Conservation (phyloP, 2,329 filamentous ascomycete species). For the Sarocladium brachiariae region DNA sequence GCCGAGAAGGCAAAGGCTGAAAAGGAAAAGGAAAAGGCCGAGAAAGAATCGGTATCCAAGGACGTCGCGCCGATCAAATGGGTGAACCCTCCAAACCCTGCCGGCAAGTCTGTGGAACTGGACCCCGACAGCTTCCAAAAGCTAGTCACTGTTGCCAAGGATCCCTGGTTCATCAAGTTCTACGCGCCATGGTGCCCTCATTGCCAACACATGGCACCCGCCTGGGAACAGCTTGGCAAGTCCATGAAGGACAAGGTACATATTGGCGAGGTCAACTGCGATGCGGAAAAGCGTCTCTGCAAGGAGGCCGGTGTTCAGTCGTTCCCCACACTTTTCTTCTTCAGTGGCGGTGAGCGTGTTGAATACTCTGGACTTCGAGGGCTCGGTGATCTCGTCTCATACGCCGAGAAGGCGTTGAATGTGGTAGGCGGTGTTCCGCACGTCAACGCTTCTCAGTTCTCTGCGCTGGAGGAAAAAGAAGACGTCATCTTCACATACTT, state of each 20-base stretch:
- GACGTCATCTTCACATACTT: slow-evolving; percentile 97
- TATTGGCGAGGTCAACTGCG: slow-evolving; percentile 93
- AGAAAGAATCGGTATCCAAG: neutral
- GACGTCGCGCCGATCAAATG: neutral
- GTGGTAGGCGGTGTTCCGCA: slow-evolving; percentile 71
- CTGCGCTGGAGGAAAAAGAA: slow-evolving; percentile 81
- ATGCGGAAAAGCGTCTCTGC: slow-evolving; percentile 78
- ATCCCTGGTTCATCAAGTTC: slow-evolving; percentile 98
- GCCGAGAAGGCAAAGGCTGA: slow-evolving; percentile 20
- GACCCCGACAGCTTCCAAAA: slow-evolving; percentile 81
- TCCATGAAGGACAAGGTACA: slow-evolving; percentile 88
- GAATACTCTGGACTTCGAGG: slow-evolving; percentile 92
- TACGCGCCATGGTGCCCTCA: slow-evolving; percentile 97
- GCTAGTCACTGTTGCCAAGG: slow-evolving; percentile 75
- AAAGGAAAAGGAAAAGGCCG: slow-evolving; percentile 24
- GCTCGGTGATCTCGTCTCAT: slow-evolving; percentile 81
- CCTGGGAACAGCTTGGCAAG: slow-evolving; percentile 82
- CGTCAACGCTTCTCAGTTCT: slow-evolving; percentile 69
- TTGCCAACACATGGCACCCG: slow-evolving; percentile 86
- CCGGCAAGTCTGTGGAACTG: slow-evolving; percentile 68
- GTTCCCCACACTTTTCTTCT: slow-evolving; percentile 89
- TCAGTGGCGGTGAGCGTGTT: slow-evolving; percentile 82
- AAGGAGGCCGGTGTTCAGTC: slow-evolving; percentile 76
- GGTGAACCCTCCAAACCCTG: slow-evolving; percentile 54
- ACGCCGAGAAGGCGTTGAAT: slow-evolving; percentile 79